Evolutionary conservation across 371 early-diverging fungal genomes (phyloP), one percentile per base, ranked within the genome.

Genomic region (Zopfochytrium polystomum): DNA sequence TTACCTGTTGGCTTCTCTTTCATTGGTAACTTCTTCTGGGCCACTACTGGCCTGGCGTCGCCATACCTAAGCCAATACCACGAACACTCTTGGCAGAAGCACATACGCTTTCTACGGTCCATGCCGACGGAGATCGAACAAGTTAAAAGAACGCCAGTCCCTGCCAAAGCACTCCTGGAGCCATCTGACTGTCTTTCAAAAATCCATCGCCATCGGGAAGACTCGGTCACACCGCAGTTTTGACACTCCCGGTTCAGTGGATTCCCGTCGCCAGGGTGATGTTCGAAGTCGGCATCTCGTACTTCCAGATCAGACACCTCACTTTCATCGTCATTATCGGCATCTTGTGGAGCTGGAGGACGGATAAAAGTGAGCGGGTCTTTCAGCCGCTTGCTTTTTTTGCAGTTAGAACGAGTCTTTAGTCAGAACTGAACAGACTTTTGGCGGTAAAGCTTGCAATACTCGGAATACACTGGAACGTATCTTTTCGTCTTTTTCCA

Each of bases 401-500:
- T 7, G 7, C 7, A 11, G 7, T 38, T 18, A 38, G 18, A 38
- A 38, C 11, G 18, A 38, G n/a, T n/a, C n/a, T n/a, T 56, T n/a
- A 52, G 50, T 58, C 15, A 22, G 15, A 11, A 22, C 6, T 13
- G 25, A 50, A 30, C 26, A 42, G 52, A 42, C 27, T 18, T 18
- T 38, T 29, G 3, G 13, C 62, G 74, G 58, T 79, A 82, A 34
- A 85, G 79, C 46, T 80, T 82, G 52, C 87, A 87, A 75, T 85
- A 89, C 49, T 85, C 79, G 1, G 84, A 80, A 67, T 89, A 89
- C 1, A 85, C 83, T 2, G 81, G 74, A 35, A 81, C 80, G 59
- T 87, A 89, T 0, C 85, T 77, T 45, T 81, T 79, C 0, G 86
- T 79, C 58, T 89, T 89, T 63, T 89, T 89, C 87, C 87, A 87